Evolutionary conservation across 345 rosid genomes (phyloP), one percentile per base, ranked within the genome.

Genomic region (Rhizophora apiculata): DNA sequence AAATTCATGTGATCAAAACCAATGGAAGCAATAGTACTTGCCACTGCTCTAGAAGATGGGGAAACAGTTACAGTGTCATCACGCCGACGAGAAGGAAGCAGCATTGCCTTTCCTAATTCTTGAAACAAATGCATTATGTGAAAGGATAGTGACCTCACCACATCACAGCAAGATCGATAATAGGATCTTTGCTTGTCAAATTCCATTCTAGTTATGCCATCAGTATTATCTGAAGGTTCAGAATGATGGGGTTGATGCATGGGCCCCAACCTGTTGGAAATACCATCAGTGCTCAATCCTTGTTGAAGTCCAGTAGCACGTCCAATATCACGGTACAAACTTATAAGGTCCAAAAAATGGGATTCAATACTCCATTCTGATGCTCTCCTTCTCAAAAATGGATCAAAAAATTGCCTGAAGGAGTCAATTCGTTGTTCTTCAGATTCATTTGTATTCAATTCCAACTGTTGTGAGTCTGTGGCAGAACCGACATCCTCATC

Each of bases 351-450:
- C 86, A 94, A 85, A 83, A 94, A 88, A 64, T 94, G 97, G 63
- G 96, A 88, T 72, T 94, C 97, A 49, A 88, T 72, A 58, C 85
- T 85, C 96, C 88, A 89, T 58, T 91, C 92, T 18, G 96, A 79
- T 8, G 89, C 82, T 78, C 98, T 89, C 79, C 98, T 88, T 78
- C 96, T 85, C 77, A 89, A 82, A 62, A 82, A 82, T 21, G 98
- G 98, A 82, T 94, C 97, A 84, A 94, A 88, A 71, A 94, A 83
- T 82, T 91, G 98, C 79, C 98, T 89, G 68, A 89, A 88, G 51
- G 96, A 86, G 78, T 85, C 91, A 77, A 87, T 82, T 65, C 95
- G 82, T 69, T 88, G 97, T 71, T 87, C 98, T 74, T 84, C 96
- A 29, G 79, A 74, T 56, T 82, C 90, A 82, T 67, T 79, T 36